Base-by-base conservation (phyloP, 257 asterid genomes). In the Coffea canephora region DNA sequence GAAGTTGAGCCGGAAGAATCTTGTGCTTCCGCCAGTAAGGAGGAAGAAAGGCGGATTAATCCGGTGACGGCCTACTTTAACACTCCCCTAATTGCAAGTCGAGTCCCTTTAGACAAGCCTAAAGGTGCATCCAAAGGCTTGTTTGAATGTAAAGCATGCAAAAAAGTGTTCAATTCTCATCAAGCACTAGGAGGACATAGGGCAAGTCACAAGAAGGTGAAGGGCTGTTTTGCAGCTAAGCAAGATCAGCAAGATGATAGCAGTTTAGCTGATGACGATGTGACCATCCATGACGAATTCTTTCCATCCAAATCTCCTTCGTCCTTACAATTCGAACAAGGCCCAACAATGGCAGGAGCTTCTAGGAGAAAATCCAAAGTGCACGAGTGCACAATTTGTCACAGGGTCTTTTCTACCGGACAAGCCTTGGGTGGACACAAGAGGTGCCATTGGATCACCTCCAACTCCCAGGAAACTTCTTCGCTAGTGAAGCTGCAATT, bases 391-490 rank as follows among this genome's bases (percentile, higher is more conserved):
- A 88, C 98, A 25, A 94, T 96, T n/a, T 96, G 99, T 31, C 98
- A 96, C 62, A 84, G 97, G 62, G 89, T 91, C 57, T 96, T 96
- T 39, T 83, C 92, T 14, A 89, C 99, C 0, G 99, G 99, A 6
- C 99, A 94, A 81, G 99, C 98, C 4, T 86, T 96, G 0, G 99
- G 99, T 16, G 99, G 99, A 0, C 99, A 96, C 85, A 96, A 96
- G 77, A 87, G 99, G 59, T 94, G 99, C 72, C 99, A 96, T 76
- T 94, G 99, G 99, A 91, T 96, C 87, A 88, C 91, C 1, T 87
- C 97, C 3, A 89, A 89, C 48, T 71, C 96, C 36, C 87, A 88
- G 23, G 92, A 86, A 54, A 70, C 91, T 0, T 71, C 86, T n/a
- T 71, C 92, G 5, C 14, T 82, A 3, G 78, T 90, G 1, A 91